Conservation (phyloP, 768 basidiomycete genomes). For the Collybia sp. region DNA sequence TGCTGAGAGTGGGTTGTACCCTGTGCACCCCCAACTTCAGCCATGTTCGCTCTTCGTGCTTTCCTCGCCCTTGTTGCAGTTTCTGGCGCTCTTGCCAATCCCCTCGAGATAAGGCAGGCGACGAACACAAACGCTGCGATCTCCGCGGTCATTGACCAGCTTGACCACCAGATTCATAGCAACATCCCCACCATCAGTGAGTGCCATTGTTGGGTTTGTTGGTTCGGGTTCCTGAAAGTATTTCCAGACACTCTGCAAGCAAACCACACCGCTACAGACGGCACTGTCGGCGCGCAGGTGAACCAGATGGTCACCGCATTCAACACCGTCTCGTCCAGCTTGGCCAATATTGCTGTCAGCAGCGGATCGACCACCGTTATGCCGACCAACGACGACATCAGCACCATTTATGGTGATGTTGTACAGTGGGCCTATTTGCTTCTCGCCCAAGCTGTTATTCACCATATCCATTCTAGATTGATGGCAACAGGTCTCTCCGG, state of each 20-base stretch:
- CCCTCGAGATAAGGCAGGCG: slow-evolving; percentile 21
- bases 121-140: slow-evolving; percentile 28
- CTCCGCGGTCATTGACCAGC: slow-evolving; percentile 16
- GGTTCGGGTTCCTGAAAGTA: background rate
- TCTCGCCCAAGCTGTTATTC: background rate
- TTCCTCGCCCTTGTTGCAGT: slow-evolving; percentile 22
- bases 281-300: slow-evolving; percentile 23
- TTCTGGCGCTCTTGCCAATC: slow-evolving; percentile 21
- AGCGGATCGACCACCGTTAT: slow-evolving; percentile 22
- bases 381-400: slow-evolving; percentile 31
- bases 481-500: slow-evolving; percentile 25
- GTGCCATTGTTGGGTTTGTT: slow-evolving; percentile 1
- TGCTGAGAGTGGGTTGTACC: too few species aligned
- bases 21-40: background rate
- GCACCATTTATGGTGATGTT: slow-evolving; percentile 22
- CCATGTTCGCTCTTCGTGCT: slow-evolving; percentile 24
- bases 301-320: slow-evolving; percentile 19
- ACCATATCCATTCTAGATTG: slow-evolving; percentile 11
- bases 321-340: slow-evolving; percentile 13
- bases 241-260: slow-evolving; percentile 23
- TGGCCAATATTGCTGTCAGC: slow-evolving; percentile 21
- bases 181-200: slow-evolving; percentile 20
- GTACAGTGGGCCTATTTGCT: slow-evolving; percentile 19
- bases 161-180: slow-evolving; percentile 16
- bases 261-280: slow-evolving; percentile 20